Percentiles rank a stretch among this genome's conserved stretches.
These are phyloP conservation scores for Scedosporium aurantiacum DNA, from an alignment of 2,329 filamentous ascomycete species.

Conservation along the genomic window DNA sequence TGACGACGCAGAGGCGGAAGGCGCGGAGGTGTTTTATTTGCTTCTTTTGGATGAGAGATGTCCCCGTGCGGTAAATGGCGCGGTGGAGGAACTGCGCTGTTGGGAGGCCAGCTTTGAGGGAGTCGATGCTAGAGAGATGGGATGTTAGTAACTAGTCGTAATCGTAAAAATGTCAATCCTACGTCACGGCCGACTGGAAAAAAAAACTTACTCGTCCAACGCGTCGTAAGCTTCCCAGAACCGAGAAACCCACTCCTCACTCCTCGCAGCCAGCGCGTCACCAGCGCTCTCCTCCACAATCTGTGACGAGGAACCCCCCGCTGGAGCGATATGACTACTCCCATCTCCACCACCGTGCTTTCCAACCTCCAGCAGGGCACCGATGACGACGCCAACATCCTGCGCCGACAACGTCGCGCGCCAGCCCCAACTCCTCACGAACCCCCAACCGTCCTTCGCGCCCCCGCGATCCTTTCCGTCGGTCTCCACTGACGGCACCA, in stretches of 20 bases:
- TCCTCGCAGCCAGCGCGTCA: constrained; percentile 37
- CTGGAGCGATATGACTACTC: constrained; percentile 11
- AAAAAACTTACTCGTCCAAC: constrained; percentile 48
- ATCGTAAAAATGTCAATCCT: constrained; percentile 32
- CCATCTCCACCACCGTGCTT: constrained; percentile 30
- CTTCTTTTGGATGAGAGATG: constrained; percentile 80
- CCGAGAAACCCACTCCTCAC: constrained; percentile 53
- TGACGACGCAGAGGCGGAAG: constrained; percentile 92
- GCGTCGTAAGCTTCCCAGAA: constrained; percentile 67
- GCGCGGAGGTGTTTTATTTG: constrained; percentile 87
- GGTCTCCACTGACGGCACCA: constrained; percentile 70
- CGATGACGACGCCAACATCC: constrained; percentile 86
- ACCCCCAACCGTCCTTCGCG: constrained; percentile 88
- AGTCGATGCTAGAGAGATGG: constrained; percentile 51
- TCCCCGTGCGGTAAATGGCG: constrained; percentile 87
- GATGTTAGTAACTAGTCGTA: constrained; percentile 29
- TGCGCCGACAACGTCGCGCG: constrained; percentile 86
- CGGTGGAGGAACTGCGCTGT: constrained; percentile 83
- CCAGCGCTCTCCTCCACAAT: constrained; percentile 31
- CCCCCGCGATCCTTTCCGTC: constrained; percentile 58
- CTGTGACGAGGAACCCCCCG: constrained; percentile 8
- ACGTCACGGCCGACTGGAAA: constrained; percentile 19
- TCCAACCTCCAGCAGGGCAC: constrained; percentile 86
- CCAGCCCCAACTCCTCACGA: constrained; percentile 96
- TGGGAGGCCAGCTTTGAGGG: constrained; percentile 64